A percentile compares a stretch with the other conserved stretches of the same genome.
These are phyloP conservation scores for Heterobasidion annosum DNA, from an alignment of 1,284 basidiomycete species.

Conservation along the genomic window DNA sequence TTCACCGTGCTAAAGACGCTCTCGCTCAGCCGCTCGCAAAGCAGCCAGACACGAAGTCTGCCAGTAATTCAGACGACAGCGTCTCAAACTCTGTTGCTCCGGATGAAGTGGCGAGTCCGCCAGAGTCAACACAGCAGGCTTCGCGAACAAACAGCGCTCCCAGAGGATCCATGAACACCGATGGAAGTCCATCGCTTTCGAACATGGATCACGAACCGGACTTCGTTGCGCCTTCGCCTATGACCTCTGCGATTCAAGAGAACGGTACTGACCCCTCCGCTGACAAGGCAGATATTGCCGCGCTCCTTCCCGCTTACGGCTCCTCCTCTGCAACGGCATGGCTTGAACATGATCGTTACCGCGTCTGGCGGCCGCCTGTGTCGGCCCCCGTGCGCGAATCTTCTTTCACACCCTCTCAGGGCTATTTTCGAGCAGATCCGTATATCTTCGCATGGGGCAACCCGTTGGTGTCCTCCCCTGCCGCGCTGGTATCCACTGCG, in stretches of 20 bases:
- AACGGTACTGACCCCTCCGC: constrained; percentile 1
- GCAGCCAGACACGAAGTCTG: background rate
- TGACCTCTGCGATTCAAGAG: background rate
- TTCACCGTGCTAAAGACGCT: background rate
- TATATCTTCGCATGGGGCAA: constrained; percentile 40
- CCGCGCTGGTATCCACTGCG: constrained; percentile 24
- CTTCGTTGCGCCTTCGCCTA: background rate
- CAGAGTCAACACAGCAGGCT: background rate
- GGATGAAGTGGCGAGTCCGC: too few species aligned
- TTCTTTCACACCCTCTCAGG: constrained; percentile 32
- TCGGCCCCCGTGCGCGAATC: constrained; percentile 23
- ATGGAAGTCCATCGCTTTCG: background rate
- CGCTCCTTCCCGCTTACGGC: constrained; percentile 30
- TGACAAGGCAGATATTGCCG: constrained; percentile 22
- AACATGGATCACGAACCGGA: background rate
- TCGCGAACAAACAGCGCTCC: background rate
- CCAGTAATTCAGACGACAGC: background rate
- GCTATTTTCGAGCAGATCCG: constrained; percentile 14
- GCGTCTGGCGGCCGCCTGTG: constrained; percentile 26
- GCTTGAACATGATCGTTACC: constrained; percentile 36
- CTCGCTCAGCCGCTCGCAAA: background rate
- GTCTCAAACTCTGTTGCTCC: background rate
- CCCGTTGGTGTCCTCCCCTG: constrained; percentile 30
- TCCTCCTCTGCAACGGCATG: constrained; percentile 34
- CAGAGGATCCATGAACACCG: background rate